Evolutionary conservation across 495 filamentous ascomycete genomes (phyloP).

Genomic region (Niebla homalea): DNA sequence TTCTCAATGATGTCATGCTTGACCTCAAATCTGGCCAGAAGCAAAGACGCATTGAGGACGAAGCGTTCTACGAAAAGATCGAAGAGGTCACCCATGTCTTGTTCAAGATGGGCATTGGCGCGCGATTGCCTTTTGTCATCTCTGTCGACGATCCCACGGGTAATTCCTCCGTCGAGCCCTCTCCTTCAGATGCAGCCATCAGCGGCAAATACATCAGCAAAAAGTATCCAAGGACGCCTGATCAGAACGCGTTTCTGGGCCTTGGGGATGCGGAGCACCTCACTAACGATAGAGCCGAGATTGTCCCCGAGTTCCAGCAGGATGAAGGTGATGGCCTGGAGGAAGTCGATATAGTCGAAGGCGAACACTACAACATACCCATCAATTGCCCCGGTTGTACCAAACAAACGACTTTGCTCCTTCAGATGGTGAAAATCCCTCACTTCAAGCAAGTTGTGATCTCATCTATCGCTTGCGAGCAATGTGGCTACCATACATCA

Average conservation of each 20-base stretch:
- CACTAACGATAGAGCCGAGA: slow-evolving; percentile 1
- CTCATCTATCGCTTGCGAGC: slow-evolving; percentile 75
- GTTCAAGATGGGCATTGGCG: slow-evolving; percentile 56
- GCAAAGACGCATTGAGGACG: slow-evolving; percentile 54
- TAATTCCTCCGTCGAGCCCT: slow-evolving; percentile 95
- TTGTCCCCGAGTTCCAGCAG: slow-evolving; percentile 6
- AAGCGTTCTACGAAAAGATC: slow-evolving; percentile 65
- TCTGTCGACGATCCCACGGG: slow-evolving; percentile 80
- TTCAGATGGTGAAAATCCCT: slow-evolving; percentile 94
- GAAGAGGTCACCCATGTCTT: slow-evolving; percentile 56
- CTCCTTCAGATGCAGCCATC: slow-evolving; percentile 48
- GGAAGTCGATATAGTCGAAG: slow-evolving; percentile 69
- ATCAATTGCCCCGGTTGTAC: slow-evolving; percentile 82
- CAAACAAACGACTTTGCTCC: slow-evolving; percentile 68
- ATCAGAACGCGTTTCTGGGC: slow-evolving; percentile 74
- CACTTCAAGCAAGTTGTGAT: slow-evolving; percentile 92
- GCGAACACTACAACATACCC: slow-evolving; percentile 81
- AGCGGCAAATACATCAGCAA: slow-evolving; percentile 60
- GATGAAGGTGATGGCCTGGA: slow-evolving; percentile 26
- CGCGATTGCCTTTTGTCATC: slow-evolving; percentile 75
- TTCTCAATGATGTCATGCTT: slow-evolving; percentile 59
- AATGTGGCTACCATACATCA: slow-evolving; percentile 88
- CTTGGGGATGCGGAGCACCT: slow-evolving; percentile 23
- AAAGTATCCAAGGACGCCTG: slow-evolving; percentile 67
- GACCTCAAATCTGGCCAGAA: slow-evolving; percentile 64